phyloP scores from a whole-genome alignment of 2,329 filamentous ascomycete species.

The Penicillium sp. region DNA sequence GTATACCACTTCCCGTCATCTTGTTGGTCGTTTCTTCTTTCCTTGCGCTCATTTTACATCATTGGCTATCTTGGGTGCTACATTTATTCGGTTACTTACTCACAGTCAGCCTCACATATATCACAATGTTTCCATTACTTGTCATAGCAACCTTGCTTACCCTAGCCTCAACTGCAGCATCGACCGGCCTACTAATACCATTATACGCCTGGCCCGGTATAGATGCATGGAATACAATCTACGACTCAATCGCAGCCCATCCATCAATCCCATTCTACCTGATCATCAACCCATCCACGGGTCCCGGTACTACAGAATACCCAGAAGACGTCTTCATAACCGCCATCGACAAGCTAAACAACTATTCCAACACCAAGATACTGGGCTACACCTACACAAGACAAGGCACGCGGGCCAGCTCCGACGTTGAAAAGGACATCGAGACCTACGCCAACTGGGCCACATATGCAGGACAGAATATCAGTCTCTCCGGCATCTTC shows the following conservation, averaged over 20 bases:
- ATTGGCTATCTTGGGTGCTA: too few relatives aligned
- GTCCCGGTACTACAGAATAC: slow-evolving; percentile 30
- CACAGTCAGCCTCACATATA: neutral
- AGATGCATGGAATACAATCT: slow-evolving; percentile 23
- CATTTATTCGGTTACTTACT: neutral
- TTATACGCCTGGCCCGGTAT: slow-evolving; percentile 25
- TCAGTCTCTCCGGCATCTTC: slow-evolving; percentile 39
- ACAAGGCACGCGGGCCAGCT: slow-evolving; percentile 30
- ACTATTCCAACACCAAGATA: slow-evolving; percentile 35
- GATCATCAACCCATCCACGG: slow-evolving; percentile 30
- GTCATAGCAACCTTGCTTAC: slow-evolving; percentile 9
- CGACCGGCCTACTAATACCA: slow-evolving; percentile 20
- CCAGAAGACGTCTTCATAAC: slow-evolving; percentile 36
- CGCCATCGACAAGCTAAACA: slow-evolving; percentile 36
- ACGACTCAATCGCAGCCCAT: slow-evolving; percentile 18
- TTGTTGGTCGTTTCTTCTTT: neutral
- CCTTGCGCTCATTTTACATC: neutral
- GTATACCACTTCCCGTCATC: neutral
- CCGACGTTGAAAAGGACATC: slow-evolving; percentile 35
- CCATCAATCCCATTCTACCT: slow-evolving; percentile 26
- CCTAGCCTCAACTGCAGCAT: slow-evolving; percentile 10
- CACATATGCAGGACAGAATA: slow-evolving; percentile 17
- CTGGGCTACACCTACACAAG: slow-evolving; percentile 43
- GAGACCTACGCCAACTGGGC: slow-evolving; percentile 38
- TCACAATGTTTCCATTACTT: slow-evolving; percentile 7